Evolutionary conservation across 768 basidiomycete species (phyloP), one percentile per base, ranked within the genome.

Genomic region (Wakefieldia striispora): DNA sequence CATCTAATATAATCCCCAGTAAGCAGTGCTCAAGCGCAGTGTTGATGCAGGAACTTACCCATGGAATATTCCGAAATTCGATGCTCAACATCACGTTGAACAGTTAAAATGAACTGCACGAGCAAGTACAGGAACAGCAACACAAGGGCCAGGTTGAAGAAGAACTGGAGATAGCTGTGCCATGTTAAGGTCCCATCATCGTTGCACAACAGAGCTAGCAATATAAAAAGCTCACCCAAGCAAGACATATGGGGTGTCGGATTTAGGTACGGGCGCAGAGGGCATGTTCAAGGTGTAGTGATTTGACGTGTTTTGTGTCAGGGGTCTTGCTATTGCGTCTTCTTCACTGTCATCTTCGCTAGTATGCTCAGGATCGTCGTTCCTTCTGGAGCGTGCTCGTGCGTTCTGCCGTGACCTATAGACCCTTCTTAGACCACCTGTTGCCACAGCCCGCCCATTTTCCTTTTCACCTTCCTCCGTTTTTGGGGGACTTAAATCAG

Each of bases 81-180:
- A 34, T 91, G 84, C 55, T 86, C 82, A 20, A 99, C 93, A 64
- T 99, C 95, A 45, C 82, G 79, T 59, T 92, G 88, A 29, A 99
- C 85, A 9, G 93, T 94, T 50, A 89, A 72, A 62, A 98, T 85
- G 70, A 95, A 93, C 64, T 88, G 85, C 40, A 94, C 71, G 39
- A 87, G 74, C 50, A 97, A 76, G 64, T 94, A 97, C 54, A 99
- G 72, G 61, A 91, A 88, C 41, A 95, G 73, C 35, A 90, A 59
- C 41, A 93, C 82, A 33, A 97, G 79, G 6, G 88, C 84, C 20
- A 90, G 71, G 68, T 97, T 97, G 74, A 97, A 97, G 69, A 90
- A 83, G 71, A 98, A 91, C 65, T 98, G 95, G 19, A 95, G 74
- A 68, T 98, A 98, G 53, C 91, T 90, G 53, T 37, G 11, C 16